phyloP scores from a whole-genome alignment of 2,329 filamentous ascomycete species.

The Colletotrichum echinochloae region DNA sequence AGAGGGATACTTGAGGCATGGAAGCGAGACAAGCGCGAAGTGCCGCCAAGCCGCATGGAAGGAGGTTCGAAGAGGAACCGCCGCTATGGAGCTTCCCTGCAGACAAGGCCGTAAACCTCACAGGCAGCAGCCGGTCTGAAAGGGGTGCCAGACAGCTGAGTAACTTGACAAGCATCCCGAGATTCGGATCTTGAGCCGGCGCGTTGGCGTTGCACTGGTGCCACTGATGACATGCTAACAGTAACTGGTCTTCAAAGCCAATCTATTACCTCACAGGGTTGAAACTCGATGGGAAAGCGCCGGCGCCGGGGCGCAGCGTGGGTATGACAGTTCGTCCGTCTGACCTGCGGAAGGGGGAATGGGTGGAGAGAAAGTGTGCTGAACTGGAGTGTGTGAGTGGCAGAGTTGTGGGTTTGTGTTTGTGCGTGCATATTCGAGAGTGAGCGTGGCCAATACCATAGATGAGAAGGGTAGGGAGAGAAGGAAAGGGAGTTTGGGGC shows the following conservation, averaged over 20 bases:
- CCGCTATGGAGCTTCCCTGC: slow-evolving; percentile 34
- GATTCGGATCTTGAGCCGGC: slow-evolving; percentile 29
- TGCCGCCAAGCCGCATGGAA: slow-evolving; percentile 35
- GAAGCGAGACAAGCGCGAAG: slow-evolving; percentile 36
- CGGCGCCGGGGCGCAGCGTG: slow-evolving; percentile 35
- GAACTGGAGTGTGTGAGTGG: neutral
- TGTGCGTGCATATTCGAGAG: slow-evolving; percentile 22
- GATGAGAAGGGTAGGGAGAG: neutral
- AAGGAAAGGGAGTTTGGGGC: neutral
- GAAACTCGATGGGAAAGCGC: slow-evolving; percentile 29
- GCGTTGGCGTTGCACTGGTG: slow-evolving; percentile 29
- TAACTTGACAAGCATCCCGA: slow-evolving; percentile 26
- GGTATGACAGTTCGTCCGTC: slow-evolving; percentile 21
- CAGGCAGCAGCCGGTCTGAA: slow-evolving; percentile 1
- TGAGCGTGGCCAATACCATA: neutral
- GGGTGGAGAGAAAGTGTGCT: slow-evolving; percentile 5
- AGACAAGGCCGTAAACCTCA: slow-evolving; percentile 26
- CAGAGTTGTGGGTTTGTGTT: neutral
- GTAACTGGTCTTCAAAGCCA: slow-evolving; percentile 15
- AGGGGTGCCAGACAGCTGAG: slow-evolving; percentile 8
- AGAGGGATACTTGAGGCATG: neutral
- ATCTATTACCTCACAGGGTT: slow-evolving; percentile 28
- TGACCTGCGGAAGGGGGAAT: slow-evolving; percentile 17
- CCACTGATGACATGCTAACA: neutral
- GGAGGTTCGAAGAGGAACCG: slow-evolving; percentile 14